phyloP scores from a whole-genome alignment of 371 early-diverging fungal genomes.

The Mortierella sp. region DNA sequence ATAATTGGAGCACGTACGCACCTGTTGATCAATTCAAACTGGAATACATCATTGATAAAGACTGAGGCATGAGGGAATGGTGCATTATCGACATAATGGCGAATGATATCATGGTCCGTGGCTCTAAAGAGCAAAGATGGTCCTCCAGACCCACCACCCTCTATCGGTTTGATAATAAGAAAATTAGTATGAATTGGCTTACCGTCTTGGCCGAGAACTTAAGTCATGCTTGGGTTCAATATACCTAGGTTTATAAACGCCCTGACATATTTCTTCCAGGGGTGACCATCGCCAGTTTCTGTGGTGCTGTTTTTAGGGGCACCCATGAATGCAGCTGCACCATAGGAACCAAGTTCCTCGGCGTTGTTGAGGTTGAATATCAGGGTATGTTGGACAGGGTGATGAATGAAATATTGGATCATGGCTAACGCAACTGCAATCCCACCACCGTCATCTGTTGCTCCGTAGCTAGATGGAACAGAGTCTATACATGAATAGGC shows the following conservation, averaged over 20 bases:
- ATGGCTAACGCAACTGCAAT: constrained; percentile 77
- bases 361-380: constrained; percentile 87
- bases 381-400: constrained; percentile 69
- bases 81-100: constrained; percentile 53
- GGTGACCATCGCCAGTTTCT: constrained; percentile 63
- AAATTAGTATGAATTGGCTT: background rate
- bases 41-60: constrained; percentile 74
- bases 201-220: background rate
- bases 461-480: constrained; percentile 81
- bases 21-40: constrained; percentile 69
- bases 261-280: constrained; percentile 77
- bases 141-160: constrained; percentile 83
- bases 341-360: constrained; percentile 84
- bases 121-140: constrained; percentile 78
- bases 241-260: constrained; percentile 85
- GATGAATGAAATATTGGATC: constrained; percentile 68
- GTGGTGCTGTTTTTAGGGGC: constrained; percentile 30
- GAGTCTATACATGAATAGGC: constrained; percentile 61
- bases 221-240: background rate
- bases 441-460: constrained; percentile 89
- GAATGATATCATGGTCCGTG: constrained; percentile 64
- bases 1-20: constrained; percentile 20
- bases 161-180: constrained; percentile 42
- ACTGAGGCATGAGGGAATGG: constrained; percentile 63
- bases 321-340: constrained; percentile 75